These are phyloP conservation scores for Heterobasidion occidentale DNA, from an alignment of 1,284 basidiomycete species.

Conservation along the genomic window DNA sequence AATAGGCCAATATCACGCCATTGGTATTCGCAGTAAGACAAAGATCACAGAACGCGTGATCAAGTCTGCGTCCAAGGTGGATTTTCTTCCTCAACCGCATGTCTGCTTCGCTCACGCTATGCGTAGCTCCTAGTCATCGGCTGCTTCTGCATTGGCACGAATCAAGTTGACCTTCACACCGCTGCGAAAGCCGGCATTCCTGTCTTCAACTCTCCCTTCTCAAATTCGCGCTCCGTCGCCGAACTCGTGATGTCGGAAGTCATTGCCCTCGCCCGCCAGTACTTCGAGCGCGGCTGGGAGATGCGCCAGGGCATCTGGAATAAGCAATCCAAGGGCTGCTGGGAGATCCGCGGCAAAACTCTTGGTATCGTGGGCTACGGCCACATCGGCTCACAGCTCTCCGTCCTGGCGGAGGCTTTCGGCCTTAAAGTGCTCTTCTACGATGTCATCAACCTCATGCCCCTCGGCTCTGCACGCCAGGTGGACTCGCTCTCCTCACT, in stretches of 20 bases:
- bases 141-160: conserved; percentile 99
- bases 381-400: conserved; percentile 97
- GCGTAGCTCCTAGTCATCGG: conserved; percentile 88
- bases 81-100: conserved; percentile 9
- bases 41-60: conserved; percentile 90
- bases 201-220: conserved; percentile 99
- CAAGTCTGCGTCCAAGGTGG: conserved; percentile 75
- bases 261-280: conserved; percentile 90
- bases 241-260: conserved; percentile 96
- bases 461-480: conserved; percentile 90
- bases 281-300: conserved; percentile 86
- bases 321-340: conserved; percentile 98
- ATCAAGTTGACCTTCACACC: conserved; percentile 89
- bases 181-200: conserved; percentile 89
- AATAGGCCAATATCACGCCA: conserved; percentile 86
- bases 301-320: conserved; percentile 93
- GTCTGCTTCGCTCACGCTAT: conserved; percentile 6
- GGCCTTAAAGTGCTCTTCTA: conserved; percentile 96
- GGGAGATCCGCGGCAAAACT: conserved; percentile 97
- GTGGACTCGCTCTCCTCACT: conserved; percentile 79
- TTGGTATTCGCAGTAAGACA: conserved; percentile 97
- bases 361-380: conserved; percentile 98
- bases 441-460: conserved; percentile 97
- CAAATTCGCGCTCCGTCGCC: conserved; percentile 98
- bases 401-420: conserved; percentile 94